Percentiles rank a stretch among this genome's conserved stretches.
Conservation (phyloP, 1,139 yeast genomes). For the Taphrina communis region DNA sequence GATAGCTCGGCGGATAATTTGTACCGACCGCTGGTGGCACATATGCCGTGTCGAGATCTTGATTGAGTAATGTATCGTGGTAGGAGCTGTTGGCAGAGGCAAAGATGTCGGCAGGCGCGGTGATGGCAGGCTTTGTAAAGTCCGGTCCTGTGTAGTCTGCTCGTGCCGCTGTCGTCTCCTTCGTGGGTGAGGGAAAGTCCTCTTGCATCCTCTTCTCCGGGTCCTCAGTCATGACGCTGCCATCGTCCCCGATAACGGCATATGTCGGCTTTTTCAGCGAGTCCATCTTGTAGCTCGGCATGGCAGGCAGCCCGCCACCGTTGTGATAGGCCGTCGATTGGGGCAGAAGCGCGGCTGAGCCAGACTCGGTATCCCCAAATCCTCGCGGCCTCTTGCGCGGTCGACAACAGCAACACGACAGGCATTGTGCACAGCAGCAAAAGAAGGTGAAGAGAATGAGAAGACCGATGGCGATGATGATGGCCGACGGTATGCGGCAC, state of each 20-base stretch:
- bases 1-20: constrained; percentile 11
- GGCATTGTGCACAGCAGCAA: constrained; percentile 41
- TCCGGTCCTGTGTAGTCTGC: constrained; percentile 10
- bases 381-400: constrained; percentile 16
- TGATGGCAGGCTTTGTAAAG: constrained; percentile 5
- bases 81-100: constrained; percentile 5
- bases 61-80: constrained; percentile 14
- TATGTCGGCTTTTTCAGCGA: constrained; percentile 31
- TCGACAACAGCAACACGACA: constrained; percentile 40
- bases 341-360: constrained; percentile 21
- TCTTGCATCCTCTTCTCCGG: constrained; percentile 25
- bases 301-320: constrained; percentile 23
- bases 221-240: constrained; percentile 37
- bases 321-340: constrained; percentile 22
- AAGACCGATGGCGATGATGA: constrained; percentile 42
- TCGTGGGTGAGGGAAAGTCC: constrained; percentile 19
- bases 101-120: constrained; percentile 12
- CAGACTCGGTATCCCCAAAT: constrained; percentile 21
- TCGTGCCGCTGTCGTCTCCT: neutral
- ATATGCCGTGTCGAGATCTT: neutral
- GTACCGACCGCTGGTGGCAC: neutral
- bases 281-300: constrained; percentile 37
- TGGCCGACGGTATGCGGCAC: constrained; percentile 39
- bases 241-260: constrained; percentile 40
- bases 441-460: constrained; percentile 44